Evolutionary conservation across 495 filamentous ascomycete genomes (phyloP).

Genomic region (Terfezia claveryi): DNA sequence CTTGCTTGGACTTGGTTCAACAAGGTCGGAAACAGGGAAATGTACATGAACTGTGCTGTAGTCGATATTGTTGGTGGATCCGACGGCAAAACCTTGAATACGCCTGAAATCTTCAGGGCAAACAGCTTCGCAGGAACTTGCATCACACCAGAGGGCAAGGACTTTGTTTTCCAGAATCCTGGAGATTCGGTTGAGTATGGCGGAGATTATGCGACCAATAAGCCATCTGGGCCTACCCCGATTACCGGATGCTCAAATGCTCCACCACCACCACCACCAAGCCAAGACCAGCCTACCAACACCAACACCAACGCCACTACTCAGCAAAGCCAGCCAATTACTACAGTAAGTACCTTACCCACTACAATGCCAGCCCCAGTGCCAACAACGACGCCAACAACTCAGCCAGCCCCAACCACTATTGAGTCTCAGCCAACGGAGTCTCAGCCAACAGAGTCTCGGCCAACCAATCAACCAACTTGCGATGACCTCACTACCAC

Average conservation of each 20-base stretch:
- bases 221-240: too few species aligned
- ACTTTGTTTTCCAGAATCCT: conserved; percentile 14
- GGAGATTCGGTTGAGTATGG: conserved; percentile 7
- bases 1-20: conserved; percentile 43
- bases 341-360: background rate
- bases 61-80: conserved; percentile 28
- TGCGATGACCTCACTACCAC: background rate
- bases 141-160: conserved; percentile 2
- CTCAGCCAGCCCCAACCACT: background rate
- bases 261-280: too few species aligned
- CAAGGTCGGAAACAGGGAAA: conserved; percentile 42
- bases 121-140: conserved; percentile 14
- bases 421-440: background rate
- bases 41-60: conserved; percentile 45
- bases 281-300: background rate
- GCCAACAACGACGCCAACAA: background rate
- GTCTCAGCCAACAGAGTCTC: background rate
- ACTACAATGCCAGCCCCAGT: background rate
- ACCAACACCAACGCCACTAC: background rate
- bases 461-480: background rate
- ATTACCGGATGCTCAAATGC: too few species aligned
- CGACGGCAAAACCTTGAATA: conserved; percentile 6
- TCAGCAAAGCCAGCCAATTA: background rate
- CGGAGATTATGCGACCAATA: background rate
- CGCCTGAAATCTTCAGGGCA: conserved; percentile 12